A percentile compares a stretch with the other conserved stretches of the same genome.
Conservation (phyloP, 2,329 filamentous ascomycete species). For the Zymoseptoria brevis region DNA sequence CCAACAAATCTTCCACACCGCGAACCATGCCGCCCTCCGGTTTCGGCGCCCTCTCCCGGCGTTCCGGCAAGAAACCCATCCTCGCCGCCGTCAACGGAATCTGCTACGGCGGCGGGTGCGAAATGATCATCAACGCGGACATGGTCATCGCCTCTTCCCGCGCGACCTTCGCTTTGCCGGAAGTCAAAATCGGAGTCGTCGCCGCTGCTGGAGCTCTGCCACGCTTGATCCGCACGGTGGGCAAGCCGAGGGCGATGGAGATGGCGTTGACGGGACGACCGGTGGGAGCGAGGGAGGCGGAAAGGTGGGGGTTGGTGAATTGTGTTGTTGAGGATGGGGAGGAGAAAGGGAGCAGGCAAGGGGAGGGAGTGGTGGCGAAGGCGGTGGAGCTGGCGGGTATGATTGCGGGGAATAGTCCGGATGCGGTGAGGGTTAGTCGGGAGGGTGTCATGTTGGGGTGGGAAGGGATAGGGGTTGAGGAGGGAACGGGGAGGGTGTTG, state of each 20-base stretch:
- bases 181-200: conserved; percentile 63
- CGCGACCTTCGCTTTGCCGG: conserved; percentile 61
- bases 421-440: conserved; percentile 65
- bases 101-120: conserved; percentile 67
- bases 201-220: conserved; percentile 64
- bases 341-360: conserved; percentile 52
- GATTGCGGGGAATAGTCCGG: conserved; percentile 58
- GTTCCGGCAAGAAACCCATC: conserved; percentile 64
- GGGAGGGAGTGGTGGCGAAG: conserved; percentile 50
- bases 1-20: conserved; percentile 19
- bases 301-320: conserved; percentile 63
- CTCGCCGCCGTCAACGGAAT: conserved; percentile 70
- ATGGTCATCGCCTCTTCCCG: conserved; percentile 54
- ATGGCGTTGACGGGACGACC: conserved; percentile 52
- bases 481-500: conserved; percentile 51
- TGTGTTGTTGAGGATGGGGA: conserved; percentile 41
- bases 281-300: conserved; percentile 53
- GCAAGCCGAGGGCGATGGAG: conserved; percentile 61
- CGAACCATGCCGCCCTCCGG: conserved; percentile 38
- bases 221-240: conserved; percentile 57
- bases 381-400: conserved; percentile 54
- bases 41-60: conserved; percentile 59
- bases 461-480: conserved; percentile 59
- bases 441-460: conserved; percentile 65
- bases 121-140: conserved; percentile 67